Evolutionary conservation across 768 basidiomycete species (phyloP).

Genomic region (Boletus sp.): DNA sequence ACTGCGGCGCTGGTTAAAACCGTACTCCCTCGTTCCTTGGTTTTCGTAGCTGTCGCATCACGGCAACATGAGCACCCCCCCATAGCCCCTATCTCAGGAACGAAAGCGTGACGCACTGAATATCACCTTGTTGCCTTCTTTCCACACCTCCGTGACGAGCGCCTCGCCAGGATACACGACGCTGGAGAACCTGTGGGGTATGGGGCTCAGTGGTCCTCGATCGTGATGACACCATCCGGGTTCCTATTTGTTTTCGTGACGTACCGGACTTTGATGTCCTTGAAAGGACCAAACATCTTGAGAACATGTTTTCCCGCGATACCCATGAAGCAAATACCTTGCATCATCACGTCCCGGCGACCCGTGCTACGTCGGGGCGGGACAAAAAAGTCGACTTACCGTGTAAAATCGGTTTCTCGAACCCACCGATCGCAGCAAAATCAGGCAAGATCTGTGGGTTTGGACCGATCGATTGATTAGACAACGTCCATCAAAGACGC

Average conservation of each 20-base stretch:
- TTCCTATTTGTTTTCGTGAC: slow-evolving; percentile 18
- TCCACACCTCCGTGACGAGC: slow-evolving; percentile 97
- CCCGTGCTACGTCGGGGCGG: background rate
- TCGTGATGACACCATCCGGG: background rate
- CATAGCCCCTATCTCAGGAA: background rate
- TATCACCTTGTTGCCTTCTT: slow-evolving; percentile 85
- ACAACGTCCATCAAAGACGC: background rate
- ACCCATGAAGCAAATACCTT: slow-evolving; percentile 88
- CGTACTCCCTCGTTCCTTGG: slow-evolving; percentile 75
- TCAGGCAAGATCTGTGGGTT: slow-evolving; percentile 80
- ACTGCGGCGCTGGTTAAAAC: slow-evolving; percentile 82
- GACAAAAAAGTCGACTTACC: slow-evolving; percentile 32
- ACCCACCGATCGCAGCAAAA: slow-evolving; percentile 94
- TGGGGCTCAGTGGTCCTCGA: background rate
- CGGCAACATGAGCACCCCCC: background rate
- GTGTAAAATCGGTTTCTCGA: slow-evolving; percentile 85
- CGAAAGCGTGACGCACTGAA: slow-evolving; percentile 64
- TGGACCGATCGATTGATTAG: slow-evolving; percentile 3
- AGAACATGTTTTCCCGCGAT: slow-evolving; percentile 90
- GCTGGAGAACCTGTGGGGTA: slow-evolving; percentile 66
- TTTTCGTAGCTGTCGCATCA: slow-evolving; percentile 63
- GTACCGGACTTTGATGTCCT: slow-evolving; percentile 94
- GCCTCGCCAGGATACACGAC: slow-evolving; percentile 96
- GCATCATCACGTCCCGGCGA: background rate
- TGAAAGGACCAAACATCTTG: slow-evolving; percentile 80